Base-by-base conservation (phyloP, 129 eudicot genomes). In the Gnaphalium uliginosum region DNA sequence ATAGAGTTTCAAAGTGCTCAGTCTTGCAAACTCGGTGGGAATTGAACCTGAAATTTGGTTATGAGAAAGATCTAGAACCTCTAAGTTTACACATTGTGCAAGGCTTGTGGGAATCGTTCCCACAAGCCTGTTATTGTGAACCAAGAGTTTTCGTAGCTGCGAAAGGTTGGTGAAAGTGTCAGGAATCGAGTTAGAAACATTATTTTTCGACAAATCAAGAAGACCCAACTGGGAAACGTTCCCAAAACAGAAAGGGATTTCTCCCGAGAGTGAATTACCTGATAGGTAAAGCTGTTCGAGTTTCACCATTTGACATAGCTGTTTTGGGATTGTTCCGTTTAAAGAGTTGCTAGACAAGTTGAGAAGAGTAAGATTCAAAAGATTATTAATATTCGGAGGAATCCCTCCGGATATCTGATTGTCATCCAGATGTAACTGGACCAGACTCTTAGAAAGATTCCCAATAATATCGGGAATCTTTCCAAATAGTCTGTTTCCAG, bases 41-140 rank as follows among this genome's bases (percentile, higher is more conserved):
- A 89, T 84, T 13, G 26, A 75, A 66, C 97, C 97, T 1, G 89
- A 79, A 50, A 92, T 74, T 56, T 83, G 85, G 59, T 92, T 92
- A 19, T 72, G 73, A 27, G 98, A 92, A 75, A 92, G 91, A 72
- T 89, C 98, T 39, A 92, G 91, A 75, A 86, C 86, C 81, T 92
- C 98, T 75, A 92, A 66, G 80, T 92, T 92, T 15, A 87, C 71
- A 77, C 97, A 92, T 43, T 83, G 75, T 58, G 93, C 93, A 0
- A 92, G 83, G 59, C 87, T 89, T 15, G 86, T 82, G 13, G 98
- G 98, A 19, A 87, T 86, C 19, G 76, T 62, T 8, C 98, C 96
- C 4, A 84, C 75, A 17, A 92, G 89, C 66, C 73, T 76, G 68
- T 92, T 92, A 24, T 81, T 86, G 26, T 87, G 73, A 15, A 92